These are phyloP conservation scores for Tolypocladium tundrense DNA, from an alignment of 2,329 filamentous ascomycete genomes.

Conservation along the genomic window DNA sequence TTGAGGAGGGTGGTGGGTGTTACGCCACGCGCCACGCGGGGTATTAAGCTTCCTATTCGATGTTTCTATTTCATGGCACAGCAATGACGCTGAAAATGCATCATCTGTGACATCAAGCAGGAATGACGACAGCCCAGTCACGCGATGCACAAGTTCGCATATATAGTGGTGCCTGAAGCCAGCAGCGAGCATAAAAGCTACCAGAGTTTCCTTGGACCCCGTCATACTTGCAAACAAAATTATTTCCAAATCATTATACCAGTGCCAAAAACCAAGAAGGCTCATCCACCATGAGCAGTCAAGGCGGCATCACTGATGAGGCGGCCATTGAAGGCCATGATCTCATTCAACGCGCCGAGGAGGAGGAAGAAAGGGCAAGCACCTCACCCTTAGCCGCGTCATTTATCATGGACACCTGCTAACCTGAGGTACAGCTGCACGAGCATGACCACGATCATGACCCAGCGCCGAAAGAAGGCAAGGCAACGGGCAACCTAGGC, in stretches of 20 bases:
- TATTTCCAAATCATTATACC: not conserved
- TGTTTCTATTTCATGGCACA: not conserved
- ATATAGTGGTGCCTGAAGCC: not conserved
- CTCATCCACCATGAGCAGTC: not conserved
- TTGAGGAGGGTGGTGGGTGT: not conserved
- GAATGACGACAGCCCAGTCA: not conserved
- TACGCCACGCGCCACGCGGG: not conserved
- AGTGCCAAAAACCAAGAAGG: no score
- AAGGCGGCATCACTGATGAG: conserved; percentile 16
- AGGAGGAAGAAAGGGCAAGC: conserved; percentile 4
- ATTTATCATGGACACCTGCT: not conserved
- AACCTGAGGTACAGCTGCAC: not conserved
- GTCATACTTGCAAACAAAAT: no score
- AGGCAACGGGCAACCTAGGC: not conserved
- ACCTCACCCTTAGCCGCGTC: not conserved
- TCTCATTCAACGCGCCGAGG: conserved; percentile 22
- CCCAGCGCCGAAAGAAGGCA: not conserved
- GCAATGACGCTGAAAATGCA: not conserved
- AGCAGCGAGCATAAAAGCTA: no score
- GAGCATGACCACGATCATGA: not conserved
- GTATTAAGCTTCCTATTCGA: not conserved
- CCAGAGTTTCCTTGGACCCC: no score
- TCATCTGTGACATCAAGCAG: not conserved
- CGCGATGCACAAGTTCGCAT: not conserved
- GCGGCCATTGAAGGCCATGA: conserved; percentile 21